Conservation (phyloP, 2,329 filamentous ascomycete genomes). For the Neopestalotiopsis rosae region DNA sequence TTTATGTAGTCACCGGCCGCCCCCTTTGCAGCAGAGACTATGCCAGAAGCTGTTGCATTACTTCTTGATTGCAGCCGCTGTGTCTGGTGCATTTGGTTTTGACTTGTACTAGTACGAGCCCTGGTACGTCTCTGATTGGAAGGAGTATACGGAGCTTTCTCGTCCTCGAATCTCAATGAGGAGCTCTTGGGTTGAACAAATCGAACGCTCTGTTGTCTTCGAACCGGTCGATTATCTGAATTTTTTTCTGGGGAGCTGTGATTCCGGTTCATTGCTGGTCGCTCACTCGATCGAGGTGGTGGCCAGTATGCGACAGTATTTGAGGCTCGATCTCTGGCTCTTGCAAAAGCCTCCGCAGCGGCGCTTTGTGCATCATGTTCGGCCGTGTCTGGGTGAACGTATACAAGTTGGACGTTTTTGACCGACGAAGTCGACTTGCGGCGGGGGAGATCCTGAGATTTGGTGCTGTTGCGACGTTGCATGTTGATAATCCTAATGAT, state of each 20-base stretch:
- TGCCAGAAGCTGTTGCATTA: conserved; percentile 30
- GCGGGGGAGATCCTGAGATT: conserved; percentile 49
- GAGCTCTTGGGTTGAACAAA: conserved; percentile 44
- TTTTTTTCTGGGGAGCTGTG: conserved; percentile 22
- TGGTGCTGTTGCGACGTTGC: conserved; percentile 56
- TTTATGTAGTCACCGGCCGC: conserved; percentile 42
- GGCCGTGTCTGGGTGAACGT: conserved; percentile 54
- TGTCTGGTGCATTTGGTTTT: conserved; percentile 14
- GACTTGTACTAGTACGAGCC: conserved; percentile 7
- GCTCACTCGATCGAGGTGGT: conserved; percentile 32
- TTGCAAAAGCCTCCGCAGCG: conserved; percentile 63
- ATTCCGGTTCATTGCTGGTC: conserved; percentile 19
- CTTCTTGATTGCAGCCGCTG: conserved; percentile 6
- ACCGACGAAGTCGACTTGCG: conserved; percentile 61
- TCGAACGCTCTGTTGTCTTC: conserved; percentile 60
- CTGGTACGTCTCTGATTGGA: conserved; percentile 15
- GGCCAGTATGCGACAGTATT: conserved; percentile 41
- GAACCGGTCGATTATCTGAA: conserved; percentile 35
- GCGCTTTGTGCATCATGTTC: conserved; percentile 67
- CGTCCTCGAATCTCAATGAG: background rate
- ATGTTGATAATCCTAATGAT: conserved; percentile 36
- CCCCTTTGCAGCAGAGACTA: conserved; percentile 35
- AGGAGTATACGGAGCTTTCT: conserved; percentile 4
- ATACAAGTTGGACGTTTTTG: conserved; percentile 50
- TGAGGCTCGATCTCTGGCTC: conserved; percentile 50